Percentiles rank a stretch among this genome's conserved stretches.
These are phyloP conservation scores for Hemisphaericaspora subhashii DNA, from an alignment of 1,139 yeast species.

Conservation along the genomic window DNA sequence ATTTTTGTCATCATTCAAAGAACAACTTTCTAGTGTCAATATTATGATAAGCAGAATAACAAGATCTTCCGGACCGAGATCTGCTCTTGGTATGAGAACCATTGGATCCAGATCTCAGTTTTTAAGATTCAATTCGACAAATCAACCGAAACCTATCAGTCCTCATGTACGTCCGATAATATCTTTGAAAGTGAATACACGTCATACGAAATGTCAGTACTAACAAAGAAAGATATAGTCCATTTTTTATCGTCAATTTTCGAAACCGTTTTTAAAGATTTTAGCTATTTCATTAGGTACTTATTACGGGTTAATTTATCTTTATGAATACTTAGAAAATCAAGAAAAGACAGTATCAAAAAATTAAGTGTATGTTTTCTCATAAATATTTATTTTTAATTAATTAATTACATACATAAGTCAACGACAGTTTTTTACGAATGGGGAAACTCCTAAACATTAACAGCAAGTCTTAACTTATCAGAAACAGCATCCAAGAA, in stretches of 20 bases:
- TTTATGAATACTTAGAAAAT: conserved; percentile 14
- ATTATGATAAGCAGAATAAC: neutral
- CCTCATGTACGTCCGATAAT: conserved; percentile 21
- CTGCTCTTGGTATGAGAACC: neutral
- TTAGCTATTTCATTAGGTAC: conserved; percentile 20
- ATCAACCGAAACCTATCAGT: conserved; percentile 7
- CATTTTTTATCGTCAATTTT: conserved; percentile 21
- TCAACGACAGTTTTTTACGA: conserved; percentile 3
- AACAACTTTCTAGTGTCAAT: too few species aligned
- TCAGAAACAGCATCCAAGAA: conserved; percentile 71
- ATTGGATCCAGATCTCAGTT: neutral
- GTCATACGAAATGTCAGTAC: neutral
- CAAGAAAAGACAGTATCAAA: conserved; percentile 2
- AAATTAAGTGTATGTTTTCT: neutral
- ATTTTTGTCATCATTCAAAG: too few species aligned
- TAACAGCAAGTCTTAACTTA: conserved; percentile 30
- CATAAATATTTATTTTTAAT: conserved; percentile 2
- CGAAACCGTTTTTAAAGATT: conserved; percentile 20
- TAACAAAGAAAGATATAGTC: conserved; percentile 10
- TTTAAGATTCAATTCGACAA: conserved; percentile 4
- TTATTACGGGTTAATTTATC: conserved; percentile 16
- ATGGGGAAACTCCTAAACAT: conserved; percentile 8
- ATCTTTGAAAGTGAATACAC: too few species aligned
- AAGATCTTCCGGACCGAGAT: neutral
- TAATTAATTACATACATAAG: too few species aligned